Base-by-base conservation (phyloP, 345 rosid species). In the Raphanus sativus region DNA sequence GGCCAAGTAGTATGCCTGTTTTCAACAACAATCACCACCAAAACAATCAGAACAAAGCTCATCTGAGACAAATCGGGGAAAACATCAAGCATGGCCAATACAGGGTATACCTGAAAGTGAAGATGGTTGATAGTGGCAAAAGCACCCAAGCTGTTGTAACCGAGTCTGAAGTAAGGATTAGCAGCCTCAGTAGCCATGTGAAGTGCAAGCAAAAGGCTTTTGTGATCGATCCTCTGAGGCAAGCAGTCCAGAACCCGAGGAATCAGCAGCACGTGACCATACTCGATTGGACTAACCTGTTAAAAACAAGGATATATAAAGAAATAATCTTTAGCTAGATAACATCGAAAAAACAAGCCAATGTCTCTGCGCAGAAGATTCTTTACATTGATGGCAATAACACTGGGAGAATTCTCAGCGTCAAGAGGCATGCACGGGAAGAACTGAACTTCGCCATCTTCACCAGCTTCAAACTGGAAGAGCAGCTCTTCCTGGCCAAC, bases 111-210 rank as follows among this genome's bases (percentile, higher is more conserved):
- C 99, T 96, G 99, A 81, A 96, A 96, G 86, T 96, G 99, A 74
- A 96, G 99, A 81, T 96, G 99, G 75, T 96, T 96, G 84, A 93
- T 90, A 69, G 99, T 96, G 16, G 98, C 99, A 87, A 93, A 96
- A 63, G 99, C 99, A 78, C 98, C 99, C 83, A 96, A 85, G 87
- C 99, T 96, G 85, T 96, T 96, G 90, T 96, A 96, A 76, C 99
- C 99, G 67, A 96, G 72, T n/a, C 99, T 88, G 80, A 96, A 96
- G 82, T 86, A 84, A 4, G 93, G 97, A 85, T 89, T 89, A 64
- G 86, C 92, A 54, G 93, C 97, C 79, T 96, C 99, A 50, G 74
- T 83, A 16, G 99, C 92, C 97, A 93, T 91, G 87, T 85, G 60
- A 70, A 96, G 83, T 0, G 98, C 98, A 63, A 96, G 98, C 80